Conservation (phyloP, 345 rosid genomes). For the Crucihimalaya himalaica region DNA sequence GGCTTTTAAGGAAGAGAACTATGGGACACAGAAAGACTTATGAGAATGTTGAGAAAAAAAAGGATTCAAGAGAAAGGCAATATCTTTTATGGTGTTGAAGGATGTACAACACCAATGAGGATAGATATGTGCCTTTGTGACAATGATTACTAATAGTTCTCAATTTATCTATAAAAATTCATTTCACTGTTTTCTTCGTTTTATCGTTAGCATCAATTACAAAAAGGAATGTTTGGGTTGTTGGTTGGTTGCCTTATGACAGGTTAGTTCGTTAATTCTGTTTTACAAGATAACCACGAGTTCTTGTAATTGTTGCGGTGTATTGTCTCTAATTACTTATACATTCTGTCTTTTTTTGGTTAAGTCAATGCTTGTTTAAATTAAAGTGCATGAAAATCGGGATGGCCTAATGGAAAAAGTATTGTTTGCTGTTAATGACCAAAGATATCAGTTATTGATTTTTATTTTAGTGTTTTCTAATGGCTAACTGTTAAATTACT, state of each 20-base stretch:
- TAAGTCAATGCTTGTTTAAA: not conserved
- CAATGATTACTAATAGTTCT: not conserved
- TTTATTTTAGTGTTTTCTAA: not conserved
- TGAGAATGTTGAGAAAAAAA: not conserved
- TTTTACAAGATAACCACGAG: slow-evolving; percentile 4
- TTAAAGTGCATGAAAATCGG: too few relatives aligned
- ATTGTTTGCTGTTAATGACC: not conserved
- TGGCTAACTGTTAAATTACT: not conserved
- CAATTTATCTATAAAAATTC: not conserved
- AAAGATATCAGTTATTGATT: not conserved
- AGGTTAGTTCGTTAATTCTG: slow-evolving; percentile 10
- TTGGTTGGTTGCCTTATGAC: not conserved
- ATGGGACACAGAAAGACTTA: not conserved
- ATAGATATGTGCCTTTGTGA: not conserved
- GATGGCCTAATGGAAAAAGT: not conserved
- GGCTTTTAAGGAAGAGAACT: not conserved
- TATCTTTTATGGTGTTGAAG: not conserved
- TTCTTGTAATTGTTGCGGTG: not conserved
- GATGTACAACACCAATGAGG: not conserved
- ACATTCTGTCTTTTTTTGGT: not conserved
- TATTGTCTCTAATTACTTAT: slow-evolving; percentile 1
- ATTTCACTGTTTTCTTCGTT: not conserved
- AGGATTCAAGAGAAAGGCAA: not conserved
- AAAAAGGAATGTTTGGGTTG: not conserved
- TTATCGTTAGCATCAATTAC: not conserved